Evolutionary conservation across 139 green algal species (phyloP), one percentile per base, ranked within the genome.

Genomic region (Chlamydomonas eustigma): DNA sequence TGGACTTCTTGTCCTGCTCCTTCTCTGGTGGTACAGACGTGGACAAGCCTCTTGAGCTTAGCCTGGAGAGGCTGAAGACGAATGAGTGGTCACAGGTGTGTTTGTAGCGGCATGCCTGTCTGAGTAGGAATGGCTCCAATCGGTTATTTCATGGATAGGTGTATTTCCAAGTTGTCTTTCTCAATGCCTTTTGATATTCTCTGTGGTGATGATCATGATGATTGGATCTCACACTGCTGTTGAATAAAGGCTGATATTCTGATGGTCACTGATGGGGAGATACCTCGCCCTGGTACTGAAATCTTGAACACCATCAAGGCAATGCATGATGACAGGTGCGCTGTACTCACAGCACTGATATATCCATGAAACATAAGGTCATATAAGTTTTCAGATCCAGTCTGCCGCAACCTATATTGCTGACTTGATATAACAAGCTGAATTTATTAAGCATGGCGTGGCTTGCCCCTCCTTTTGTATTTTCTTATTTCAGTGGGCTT

Each of bases 221-320:
- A n/a, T n/a, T n/a, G n/a, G n/a, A n/a, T n/a, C n/a, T n/a, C n/a
- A n/a, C n/a, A n/a, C n/a, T n/a, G n/a, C n/a, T n/a, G n/a, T 24
- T 24, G 50, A 63, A 18, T 63, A 12, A 85, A 94, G 85, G 93
- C 93, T 0, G 93, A 97, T 75, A 96, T 97, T 30, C 74, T 97
- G 58, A 95, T 96, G 87, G 93, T 98, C 2, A 98, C 93, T 0
- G 93, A 97, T 67, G 93, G 92, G 0, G 92, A 98, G 83, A 95
- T 98, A 67, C 79, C 87, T 0, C 73, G 76, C 18, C 92, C 92
- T 0, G 81, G 80, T 24, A 74, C 91, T 0, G 58, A 75, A 4
- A 81, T 96, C 31, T 0, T 74, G 18, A 51, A 24, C 50, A 80
- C 51, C 50, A 84, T 74, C 25, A 51, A 85, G 58, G 37, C 79